Evolutionary conservation across 1,139 yeast genomes (phyloP).

Genomic region (Taphrina wiesneri): DNA sequence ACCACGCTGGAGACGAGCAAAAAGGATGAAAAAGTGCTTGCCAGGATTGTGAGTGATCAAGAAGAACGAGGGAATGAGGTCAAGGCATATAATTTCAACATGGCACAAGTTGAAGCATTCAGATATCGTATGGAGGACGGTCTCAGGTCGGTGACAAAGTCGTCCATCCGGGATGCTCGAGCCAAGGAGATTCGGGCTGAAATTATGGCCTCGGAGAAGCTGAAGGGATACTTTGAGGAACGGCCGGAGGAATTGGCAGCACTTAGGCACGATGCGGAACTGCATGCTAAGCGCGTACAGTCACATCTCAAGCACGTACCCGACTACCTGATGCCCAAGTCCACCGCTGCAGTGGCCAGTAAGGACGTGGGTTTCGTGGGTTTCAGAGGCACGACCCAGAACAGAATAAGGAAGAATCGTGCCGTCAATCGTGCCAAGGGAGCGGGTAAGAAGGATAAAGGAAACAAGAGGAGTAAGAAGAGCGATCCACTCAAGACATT

Average conservation of each 20-base stretch:
- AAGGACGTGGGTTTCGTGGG: slow-evolving; percentile 28
- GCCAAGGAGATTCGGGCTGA: slow-evolving; percentile 86
- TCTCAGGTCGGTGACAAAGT: slow-evolving; percentile 87
- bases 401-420: slow-evolving; percentile 24
- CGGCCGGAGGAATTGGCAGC: slow-evolving; percentile 93
- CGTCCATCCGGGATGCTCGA: slow-evolving; percentile 90
- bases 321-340: slow-evolving; percentile 83
- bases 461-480: slow-evolving; percentile 37
- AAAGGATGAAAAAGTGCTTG: slow-evolving; percentile 81
- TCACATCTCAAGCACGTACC: slow-evolving; percentile 89
- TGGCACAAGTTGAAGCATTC: slow-evolving; percentile 91
- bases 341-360: slow-evolving; percentile 49
- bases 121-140: slow-evolving; percentile 97
- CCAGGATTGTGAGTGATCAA: slow-evolving; percentile 75
- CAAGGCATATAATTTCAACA: slow-evolving; percentile 83
- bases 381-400: slow-evolving; percentile 13
- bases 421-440: slow-evolving; percentile 28
- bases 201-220: slow-evolving; percentile 80
- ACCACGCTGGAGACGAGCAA: slow-evolving; percentile 71
- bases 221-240: slow-evolving; percentile 93
- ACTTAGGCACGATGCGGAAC: slow-evolving; percentile 86
- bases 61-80: slow-evolving; percentile 49
- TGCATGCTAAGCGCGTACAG: slow-evolving; percentile 81
- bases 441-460: slow-evolving; percentile 34
- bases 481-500: slow-evolving; percentile 40